These are phyloP conservation scores for Globisporangium megalacanthum DNA, from an alignment of 352 stramenopile genomes.

Conservation along the genomic window DNA sequence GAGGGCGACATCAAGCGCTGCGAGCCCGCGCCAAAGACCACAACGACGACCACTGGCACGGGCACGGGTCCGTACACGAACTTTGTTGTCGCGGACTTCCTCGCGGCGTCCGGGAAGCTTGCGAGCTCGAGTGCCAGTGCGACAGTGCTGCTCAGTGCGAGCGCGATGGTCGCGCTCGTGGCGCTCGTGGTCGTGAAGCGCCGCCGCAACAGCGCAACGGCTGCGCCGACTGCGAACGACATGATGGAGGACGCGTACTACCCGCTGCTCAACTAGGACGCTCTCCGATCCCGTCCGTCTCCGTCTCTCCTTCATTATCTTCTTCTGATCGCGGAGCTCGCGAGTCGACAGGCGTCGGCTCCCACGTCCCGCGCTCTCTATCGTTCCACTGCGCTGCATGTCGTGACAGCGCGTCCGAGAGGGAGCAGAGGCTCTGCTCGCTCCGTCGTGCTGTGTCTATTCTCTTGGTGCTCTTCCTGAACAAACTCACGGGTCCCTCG, in stretches of 20 bases:
- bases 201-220: background rate
- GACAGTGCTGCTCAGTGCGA: slow-evolving; percentile 6
- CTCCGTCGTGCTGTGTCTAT: too few relatives aligned
- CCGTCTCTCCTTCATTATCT: background rate
- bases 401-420: too few relatives aligned
- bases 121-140: background rate
- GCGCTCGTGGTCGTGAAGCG: slow-evolving; percentile 12
- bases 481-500: too few relatives aligned
- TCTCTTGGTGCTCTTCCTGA: too few relatives aligned
- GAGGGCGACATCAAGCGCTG: slow-evolving; percentile 47
- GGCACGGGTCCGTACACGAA: background rate
- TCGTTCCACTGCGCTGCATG: too few relatives aligned
- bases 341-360: too few relatives aligned
- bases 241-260: slow-evolving; percentile 14
- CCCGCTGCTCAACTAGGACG: slow-evolving; percentile 9
- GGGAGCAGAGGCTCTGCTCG: too few relatives aligned
- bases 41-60: too few relatives aligned
- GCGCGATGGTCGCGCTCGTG: slow-evolving; percentile 9
- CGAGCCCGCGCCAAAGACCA: slow-evolving; percentile 18
- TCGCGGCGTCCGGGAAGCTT: background rate
- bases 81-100: too few relatives aligned
- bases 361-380: too few relatives aligned
- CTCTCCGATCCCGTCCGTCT: background rate
- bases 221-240: background rate
- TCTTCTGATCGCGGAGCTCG: background rate